Conservation (phyloP, 2,329 filamentous ascomycete species). For the Botrytis sinoallii region DNA sequence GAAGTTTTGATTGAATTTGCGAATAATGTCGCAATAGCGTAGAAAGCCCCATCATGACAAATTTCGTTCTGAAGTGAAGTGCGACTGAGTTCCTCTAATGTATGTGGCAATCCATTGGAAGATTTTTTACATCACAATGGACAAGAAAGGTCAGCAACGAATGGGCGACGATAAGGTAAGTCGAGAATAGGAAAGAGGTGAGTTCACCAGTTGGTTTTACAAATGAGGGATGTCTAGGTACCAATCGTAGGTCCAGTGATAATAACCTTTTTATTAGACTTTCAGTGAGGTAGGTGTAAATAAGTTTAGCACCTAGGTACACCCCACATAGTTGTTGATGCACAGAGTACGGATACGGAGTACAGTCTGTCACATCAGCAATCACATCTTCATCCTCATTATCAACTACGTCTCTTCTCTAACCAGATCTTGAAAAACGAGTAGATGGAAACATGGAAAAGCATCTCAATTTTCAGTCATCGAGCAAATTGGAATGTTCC, state of each 20-base stretch:
- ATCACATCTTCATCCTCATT: not conserved
- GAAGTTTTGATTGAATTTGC: not conserved
- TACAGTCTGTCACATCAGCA: not conserved
- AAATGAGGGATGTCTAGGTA: not conserved
- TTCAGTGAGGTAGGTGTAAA: not conserved
- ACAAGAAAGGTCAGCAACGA: not conserved
- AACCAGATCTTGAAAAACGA: not conserved
- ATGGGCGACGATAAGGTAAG: not conserved
- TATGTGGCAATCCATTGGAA: not conserved
- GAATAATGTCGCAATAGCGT: not conserved
- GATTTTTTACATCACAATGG: not conserved
- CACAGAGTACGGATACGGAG: not conserved
- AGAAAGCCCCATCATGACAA: constrained; percentile 2
- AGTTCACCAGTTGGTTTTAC: not conserved
- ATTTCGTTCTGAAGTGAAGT: not conserved
- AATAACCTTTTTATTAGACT: not conserved
- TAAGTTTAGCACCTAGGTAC: not conserved
- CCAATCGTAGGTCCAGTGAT: not conserved
- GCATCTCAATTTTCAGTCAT: not conserved
- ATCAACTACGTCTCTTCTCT: not conserved
- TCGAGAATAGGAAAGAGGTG: not conserved
- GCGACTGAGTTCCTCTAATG: no score
- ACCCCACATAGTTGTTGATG: not conserved
- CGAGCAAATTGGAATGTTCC: not conserved
- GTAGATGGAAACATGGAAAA: not conserved